Percentiles rank a stretch among this genome's conserved stretches.
Conservation (phyloP, 495 filamentous ascomycete species). For the Daldinia grandis region DNA sequence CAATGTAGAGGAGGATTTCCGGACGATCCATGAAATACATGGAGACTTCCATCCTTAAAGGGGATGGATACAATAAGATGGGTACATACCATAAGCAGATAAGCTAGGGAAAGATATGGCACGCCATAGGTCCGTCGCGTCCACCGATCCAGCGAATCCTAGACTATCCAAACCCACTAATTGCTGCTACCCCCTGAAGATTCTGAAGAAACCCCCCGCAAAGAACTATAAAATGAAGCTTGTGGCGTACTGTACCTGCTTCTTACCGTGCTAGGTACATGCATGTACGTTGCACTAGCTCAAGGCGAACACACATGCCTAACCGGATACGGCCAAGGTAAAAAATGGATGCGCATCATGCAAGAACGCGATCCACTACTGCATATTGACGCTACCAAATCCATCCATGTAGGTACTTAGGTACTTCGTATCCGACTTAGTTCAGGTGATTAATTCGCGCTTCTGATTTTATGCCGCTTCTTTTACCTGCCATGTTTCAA, state of each 20-base stretch:
- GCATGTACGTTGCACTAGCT: not conserved
- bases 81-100: not conserved
- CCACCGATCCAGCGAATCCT: constrained; percentile 26
- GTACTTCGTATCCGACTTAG: not conserved
- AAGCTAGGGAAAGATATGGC: constrained; percentile 11
- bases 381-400: not conserved
- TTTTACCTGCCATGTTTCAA: not conserved
- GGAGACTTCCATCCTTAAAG: not conserved
- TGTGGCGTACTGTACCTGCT: constrained; percentile 26
- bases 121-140: constrained; percentile 19
- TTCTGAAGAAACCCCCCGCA: not conserved
- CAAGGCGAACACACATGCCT: not conserved
- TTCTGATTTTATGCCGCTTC: constrained; percentile 3
- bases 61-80: not conserved
- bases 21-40: constrained; percentile 4
- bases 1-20: not conserved
- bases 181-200: not conserved
- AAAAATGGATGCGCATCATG: constrained; percentile 23
- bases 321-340: constrained; percentile 11
- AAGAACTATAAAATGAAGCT: not conserved
- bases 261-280: constrained; percentile 2
- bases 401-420: not conserved
- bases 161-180: constrained; percentile 15
- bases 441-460: not conserved
- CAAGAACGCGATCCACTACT: constrained; percentile 22